phyloP scores from a whole-genome alignment of 164 flowering plant species.

The Cinnamomum chago region DNA sequence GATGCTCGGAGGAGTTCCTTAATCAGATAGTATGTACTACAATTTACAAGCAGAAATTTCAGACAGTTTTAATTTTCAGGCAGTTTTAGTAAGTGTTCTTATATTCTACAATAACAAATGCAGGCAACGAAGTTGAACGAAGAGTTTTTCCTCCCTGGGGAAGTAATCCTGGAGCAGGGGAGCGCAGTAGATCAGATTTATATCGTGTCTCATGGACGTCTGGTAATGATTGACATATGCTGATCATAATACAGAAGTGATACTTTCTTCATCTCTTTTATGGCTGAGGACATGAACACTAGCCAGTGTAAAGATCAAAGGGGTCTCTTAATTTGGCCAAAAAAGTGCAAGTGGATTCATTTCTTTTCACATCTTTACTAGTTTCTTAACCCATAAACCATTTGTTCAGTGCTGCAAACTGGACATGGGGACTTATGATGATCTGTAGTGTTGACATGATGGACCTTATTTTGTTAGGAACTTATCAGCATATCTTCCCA shows the following conservation, averaged over 20 bases:
- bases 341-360: too few relatives aligned
- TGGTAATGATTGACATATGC: constrained; percentile 13
- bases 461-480: background rate
- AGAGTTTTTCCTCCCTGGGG: constrained; percentile 29
- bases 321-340: too few relatives aligned
- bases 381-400: too few relatives aligned
- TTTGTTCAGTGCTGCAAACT: too few relatives aligned
- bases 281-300: background rate
- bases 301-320: background rate
- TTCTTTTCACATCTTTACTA: too few relatives aligned
- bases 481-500: background rate
- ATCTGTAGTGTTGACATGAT: too few relatives aligned
- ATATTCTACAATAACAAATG: background rate
- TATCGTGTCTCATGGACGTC: constrained; percentile 20
- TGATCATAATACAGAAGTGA: background rate
- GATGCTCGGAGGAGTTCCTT: constrained; percentile 22
- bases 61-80: background rate
- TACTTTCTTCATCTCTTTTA: background rate
- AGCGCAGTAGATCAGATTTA: constrained; percentile 26
- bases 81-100: background rate
- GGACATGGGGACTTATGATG: too few relatives aligned
- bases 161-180: constrained; percentile 26
- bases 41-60: background rate
- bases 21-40: constrained; percentile 22
- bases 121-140: constrained; percentile 23